A percentile compares a stretch with the other conserved stretches of the same genome.
Evolutionary conservation across 768 basidiomycete genomes (phyloP).

Genomic region (Pleurotus sapidus): DNA sequence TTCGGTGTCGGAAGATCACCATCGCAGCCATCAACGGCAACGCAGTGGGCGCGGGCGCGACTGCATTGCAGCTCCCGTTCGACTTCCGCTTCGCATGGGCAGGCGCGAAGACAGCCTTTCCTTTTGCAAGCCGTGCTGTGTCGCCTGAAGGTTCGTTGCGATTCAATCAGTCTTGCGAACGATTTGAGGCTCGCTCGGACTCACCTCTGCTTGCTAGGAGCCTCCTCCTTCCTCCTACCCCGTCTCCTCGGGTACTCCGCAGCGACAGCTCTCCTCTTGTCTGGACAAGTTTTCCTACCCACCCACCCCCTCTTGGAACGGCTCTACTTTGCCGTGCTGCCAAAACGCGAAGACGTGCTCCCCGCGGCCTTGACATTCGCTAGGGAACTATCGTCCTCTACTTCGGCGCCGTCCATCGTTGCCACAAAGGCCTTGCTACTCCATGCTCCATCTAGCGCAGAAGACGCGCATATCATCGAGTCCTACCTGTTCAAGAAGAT

Average conservation of each 20-base stretch:
- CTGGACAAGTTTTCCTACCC: conserved; percentile 42
- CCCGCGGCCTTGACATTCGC: conserved; percentile 51
- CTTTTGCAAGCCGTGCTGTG: conserved; percentile 49
- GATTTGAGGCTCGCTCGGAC: background rate
- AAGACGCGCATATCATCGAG: conserved; percentile 54
- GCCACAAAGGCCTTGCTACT: conserved; percentile 53
- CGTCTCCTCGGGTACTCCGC: conserved; percentile 51
- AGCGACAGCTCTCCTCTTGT: conserved; percentile 48
- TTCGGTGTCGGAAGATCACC: conserved; percentile 53
- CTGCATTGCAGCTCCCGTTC: conserved; percentile 46
- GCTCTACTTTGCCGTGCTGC: conserved; percentile 45
- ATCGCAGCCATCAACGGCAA: conserved; percentile 50
- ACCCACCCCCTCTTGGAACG: conserved; percentile 39
- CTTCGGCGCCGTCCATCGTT: conserved; percentile 48
- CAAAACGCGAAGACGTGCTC: conserved; percentile 49
- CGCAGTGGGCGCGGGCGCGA: conserved; percentile 49
- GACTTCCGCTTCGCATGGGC: conserved; percentile 52
- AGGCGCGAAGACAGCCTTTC: conserved; percentile 46
- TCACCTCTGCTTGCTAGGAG: conserved; percentile 20
- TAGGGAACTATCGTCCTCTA: conserved; percentile 46
- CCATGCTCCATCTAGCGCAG: conserved; percentile 44
- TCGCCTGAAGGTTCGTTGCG: conserved; percentile 40
- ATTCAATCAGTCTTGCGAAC: background rate
- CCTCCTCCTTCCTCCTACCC: conserved; percentile 49
- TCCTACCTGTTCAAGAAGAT: conserved; percentile 44